Evolutionary conservation across 108 stramenopile species (phyloP).

Genomic region (Phaeodactylum tricornutum): DNA sequence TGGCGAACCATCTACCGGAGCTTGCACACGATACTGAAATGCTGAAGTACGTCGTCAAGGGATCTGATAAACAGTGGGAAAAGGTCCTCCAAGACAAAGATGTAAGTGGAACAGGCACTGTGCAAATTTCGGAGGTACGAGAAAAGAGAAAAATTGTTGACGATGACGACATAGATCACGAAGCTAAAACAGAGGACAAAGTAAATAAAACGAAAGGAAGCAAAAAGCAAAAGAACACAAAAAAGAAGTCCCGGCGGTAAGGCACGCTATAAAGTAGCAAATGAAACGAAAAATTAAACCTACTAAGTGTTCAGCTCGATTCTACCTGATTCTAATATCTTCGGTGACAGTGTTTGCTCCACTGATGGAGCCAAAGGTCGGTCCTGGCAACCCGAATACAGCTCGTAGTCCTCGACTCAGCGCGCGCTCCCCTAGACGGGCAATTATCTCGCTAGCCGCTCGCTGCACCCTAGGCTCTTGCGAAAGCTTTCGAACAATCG

Average conservation of each 20-base stretch:
- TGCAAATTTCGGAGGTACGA: slow-evolving; percentile 27
- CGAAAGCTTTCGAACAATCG: slow-evolving; percentile 55
- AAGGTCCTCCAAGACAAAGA: slow-evolving; percentile 60
- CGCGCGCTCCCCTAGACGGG: slow-evolving; percentile 53
- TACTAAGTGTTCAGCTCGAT: too few relatives aligned
- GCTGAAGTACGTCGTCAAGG: slow-evolving; percentile 79
- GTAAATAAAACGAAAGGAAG: slow-evolving; percentile 7
- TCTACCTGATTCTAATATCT: slow-evolving; percentile 7
- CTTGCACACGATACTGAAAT: slow-evolving; percentile 62
- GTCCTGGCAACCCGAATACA: slow-evolving; percentile 63
- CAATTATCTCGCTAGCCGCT: slow-evolving; percentile 58
- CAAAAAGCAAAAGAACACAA: slow-evolving; percentile 28
- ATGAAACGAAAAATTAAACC: too few relatives aligned
- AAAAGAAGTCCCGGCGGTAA: slow-evolving; percentile 7
- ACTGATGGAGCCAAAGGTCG: slow-evolving; percentile 16
- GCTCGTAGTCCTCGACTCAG: slow-evolving; percentile 62
- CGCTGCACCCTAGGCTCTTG: slow-evolving; percentile 63
- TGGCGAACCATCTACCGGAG: slow-evolving; percentile 26
- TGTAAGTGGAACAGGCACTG: slow-evolving; percentile 16
- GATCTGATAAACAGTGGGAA: slow-evolving; percentile 74
- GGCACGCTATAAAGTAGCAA: too few relatives aligned
- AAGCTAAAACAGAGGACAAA: slow-evolving; percentile 16
- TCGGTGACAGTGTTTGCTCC: slow-evolving; percentile 24
- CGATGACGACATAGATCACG: slow-evolving; percentile 33
- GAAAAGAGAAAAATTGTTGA: slow-evolving; percentile 42